Evolutionary conservation across 305 asterid genomes (phyloP).

Genomic region (Fraxinus dipetala): DNA sequence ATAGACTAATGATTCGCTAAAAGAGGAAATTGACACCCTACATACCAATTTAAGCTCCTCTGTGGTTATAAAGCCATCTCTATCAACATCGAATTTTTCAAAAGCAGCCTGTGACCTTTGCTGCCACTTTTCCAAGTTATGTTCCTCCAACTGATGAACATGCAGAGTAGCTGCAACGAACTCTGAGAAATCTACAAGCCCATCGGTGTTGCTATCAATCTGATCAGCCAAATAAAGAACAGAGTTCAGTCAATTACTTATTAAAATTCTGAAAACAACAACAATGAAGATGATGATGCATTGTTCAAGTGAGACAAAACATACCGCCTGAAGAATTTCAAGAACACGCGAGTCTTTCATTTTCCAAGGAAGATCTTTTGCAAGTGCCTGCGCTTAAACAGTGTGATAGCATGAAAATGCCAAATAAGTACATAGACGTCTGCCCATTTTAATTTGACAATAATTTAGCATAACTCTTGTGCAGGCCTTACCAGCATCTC

Average conservation of each 20-base stretch:
- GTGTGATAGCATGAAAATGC: not conserved
- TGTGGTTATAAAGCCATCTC: slow-evolving; percentile 85
- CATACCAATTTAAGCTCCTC: slow-evolving; percentile 91
- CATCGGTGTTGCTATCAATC: slow-evolving; percentile 94
- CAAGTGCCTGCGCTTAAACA: slow-evolving; percentile 63
- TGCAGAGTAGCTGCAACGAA: slow-evolving; percentile 95
- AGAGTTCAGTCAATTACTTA: slow-evolving; percentile 2
- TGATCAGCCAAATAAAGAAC: slow-evolving; percentile 35
- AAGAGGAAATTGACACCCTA: not conserved
- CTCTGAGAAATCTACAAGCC: slow-evolving; percentile 93
- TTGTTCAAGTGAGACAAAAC: slow-evolving; percentile 9
- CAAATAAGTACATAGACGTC: not conserved
- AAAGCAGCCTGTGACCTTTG: slow-evolving; percentile 80
- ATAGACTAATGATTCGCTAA: not conserved
- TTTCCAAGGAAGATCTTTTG: slow-evolving; percentile 96
- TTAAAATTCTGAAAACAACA: not conserved
- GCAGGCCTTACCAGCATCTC: slow-evolving; percentile 1
- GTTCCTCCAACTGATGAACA: slow-evolving; percentile 93
- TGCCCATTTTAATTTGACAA: not conserved
- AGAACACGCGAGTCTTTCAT: slow-evolving; percentile 87
- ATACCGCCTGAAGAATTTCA: slow-evolving; percentile 96
- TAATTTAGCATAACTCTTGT: not conserved
- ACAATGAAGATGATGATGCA: not conserved
- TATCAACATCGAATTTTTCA: slow-evolving; percentile 84
- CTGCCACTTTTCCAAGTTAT: slow-evolving; percentile 77